Evolutionary conservation across 805 yeast genomes (phyloP), one percentile per base, ranked within the genome.

Genomic region (Priceomyces haplophilus): DNA sequence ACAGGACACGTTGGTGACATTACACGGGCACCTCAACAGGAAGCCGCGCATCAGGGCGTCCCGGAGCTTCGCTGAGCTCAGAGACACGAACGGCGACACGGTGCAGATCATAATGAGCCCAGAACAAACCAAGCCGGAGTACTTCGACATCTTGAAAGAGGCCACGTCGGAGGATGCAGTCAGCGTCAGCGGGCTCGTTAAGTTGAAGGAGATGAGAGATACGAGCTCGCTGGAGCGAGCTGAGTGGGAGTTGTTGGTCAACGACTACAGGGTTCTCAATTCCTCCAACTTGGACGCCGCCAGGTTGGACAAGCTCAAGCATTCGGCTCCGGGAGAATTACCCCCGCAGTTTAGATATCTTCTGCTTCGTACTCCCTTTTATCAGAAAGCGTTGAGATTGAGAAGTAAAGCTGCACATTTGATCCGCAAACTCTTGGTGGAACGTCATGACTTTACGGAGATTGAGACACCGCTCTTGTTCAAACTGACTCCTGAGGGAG

Each of bases 401-500:
- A 67, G 95, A 54, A 76, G 88, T 23, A 58, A 68, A 37, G 78
- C 82, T 1, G 76, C 87, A 0, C 59, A 65, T 17, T 49, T 67
- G 12, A 59, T 79, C 1, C 65, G 88, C 35, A 52, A 63, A 5
- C 51, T 57, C 1, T 59, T 83, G 12, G 56, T 55, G 4, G 56
- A 63, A 0, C 47, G 49, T 10, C 72, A 69, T 49, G 55, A 51
- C 1, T 93, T 93, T 60, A 76, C 78, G 0, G 98, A 93, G 56
- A 75, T 93, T 21, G 99, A 91, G 59, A 93, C 99, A 0, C 99
- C 99, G 1, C 61, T 91, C 5, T 65, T 93, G 21, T 93, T 93
- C 73, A 90, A 93, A 57, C 86, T 96, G 1, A 93, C 99, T 0
- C 99, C 99, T 0, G 99, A 93, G 62, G 99, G 99, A 12, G 99